phyloP scores from a whole-genome alignment of 2,329 filamentous ascomycete species.

The Cercospora sp. region DNA sequence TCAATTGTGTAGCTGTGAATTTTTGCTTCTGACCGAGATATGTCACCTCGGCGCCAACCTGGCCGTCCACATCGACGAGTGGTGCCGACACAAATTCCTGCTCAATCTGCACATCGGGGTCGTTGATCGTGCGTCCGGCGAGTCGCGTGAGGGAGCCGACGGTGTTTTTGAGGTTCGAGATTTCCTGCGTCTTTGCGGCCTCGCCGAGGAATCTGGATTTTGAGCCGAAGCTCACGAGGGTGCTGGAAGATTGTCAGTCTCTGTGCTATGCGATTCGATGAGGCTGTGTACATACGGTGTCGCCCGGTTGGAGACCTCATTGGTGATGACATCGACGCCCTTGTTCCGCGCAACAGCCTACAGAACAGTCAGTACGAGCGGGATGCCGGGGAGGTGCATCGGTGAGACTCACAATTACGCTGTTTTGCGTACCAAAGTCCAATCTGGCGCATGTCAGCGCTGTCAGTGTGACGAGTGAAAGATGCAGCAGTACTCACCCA shows the following conservation, averaged over 20 bases:
- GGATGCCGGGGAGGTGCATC: not conserved
- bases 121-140: conserved; percentile 78
- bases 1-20: conserved; percentile 91
- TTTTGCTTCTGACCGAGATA: conserved; percentile 94
- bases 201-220: conserved; percentile 94
- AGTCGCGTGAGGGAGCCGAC: conserved; percentile 90
- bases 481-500: conserved; percentile 12
- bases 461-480: not conserved
- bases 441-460: conserved; percentile 47
- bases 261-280: conserved; percentile 16
- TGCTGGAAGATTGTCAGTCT: conserved; percentile 40
- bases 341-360: conserved; percentile 91
- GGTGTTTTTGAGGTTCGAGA: conserved; percentile 99
- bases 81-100: conserved; percentile 84
- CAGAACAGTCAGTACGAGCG: conserved; percentile 21
- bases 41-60: conserved; percentile 89
- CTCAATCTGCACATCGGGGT: conserved; percentile 92
- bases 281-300: conserved; percentile 78
- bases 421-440: conserved; percentile 95
- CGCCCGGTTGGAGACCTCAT: conserved; percentile 97
- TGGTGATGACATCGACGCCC: conserved; percentile 98
- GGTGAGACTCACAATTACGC: conserved; percentile 63
- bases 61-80: conserved; percentile 86
- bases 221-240: conserved; percentile 90
- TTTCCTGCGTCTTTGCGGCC: conserved; percentile 96